Evolutionary conservation across 2,329 filamentous ascomycete species (phyloP).

Genomic region (Pseudogymnoascus sp.): DNA sequence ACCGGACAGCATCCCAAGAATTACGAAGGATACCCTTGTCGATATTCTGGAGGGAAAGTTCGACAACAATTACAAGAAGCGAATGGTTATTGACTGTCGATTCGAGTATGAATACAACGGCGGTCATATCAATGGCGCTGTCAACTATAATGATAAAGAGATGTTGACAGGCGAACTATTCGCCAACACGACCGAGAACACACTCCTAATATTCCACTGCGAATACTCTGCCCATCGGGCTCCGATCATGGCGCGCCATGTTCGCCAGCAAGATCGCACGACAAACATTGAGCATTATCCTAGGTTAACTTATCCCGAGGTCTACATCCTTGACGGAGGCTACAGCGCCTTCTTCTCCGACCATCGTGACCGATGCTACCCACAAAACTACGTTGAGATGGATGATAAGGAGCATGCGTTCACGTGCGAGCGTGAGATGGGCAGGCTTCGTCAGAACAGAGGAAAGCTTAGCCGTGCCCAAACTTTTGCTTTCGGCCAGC

Average conservation of each 20-base stretch:
- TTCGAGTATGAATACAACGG: conserved; percentile 99
- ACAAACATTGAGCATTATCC: conserved; percentile 84
- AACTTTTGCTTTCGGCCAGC: conserved; percentile 90
- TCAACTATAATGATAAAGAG: conserved; percentile 98
- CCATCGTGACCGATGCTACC: conserved; percentile 75
- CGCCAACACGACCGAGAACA: conserved; percentile 53
- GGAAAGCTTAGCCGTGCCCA: conserved; percentile 81
- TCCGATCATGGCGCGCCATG: conserved; percentile 89
- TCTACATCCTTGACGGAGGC: conserved; percentile 94
- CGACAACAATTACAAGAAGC: conserved; percentile 67
- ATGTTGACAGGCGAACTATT: conserved; percentile 75
- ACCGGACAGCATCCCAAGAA: conserved; percentile 81
- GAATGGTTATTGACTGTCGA: conserved; percentile 88
- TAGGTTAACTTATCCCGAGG: conserved; percentile 84
- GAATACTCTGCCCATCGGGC: conserved; percentile 97
- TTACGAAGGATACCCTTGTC: conserved; percentile 73
- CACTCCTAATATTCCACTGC: conserved; percentile 89
- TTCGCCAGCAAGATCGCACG: conserved; percentile 81
- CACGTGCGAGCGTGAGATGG: conserved; percentile 91
- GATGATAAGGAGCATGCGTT: conserved; percentile 82
- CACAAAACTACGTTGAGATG: conserved; percentile 97
- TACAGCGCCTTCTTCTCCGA: conserved; percentile 89
- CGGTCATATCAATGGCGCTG: conserved; percentile 84
- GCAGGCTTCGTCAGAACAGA: conserved; percentile 78
- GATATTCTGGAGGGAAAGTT: conserved; percentile 85